A percentile compares a stretch with the other conserved stretches of the same genome.
Evolutionary conservation across 768 basidiomycete species (phyloP).

Genomic region (Mycena chlorophos): DNA sequence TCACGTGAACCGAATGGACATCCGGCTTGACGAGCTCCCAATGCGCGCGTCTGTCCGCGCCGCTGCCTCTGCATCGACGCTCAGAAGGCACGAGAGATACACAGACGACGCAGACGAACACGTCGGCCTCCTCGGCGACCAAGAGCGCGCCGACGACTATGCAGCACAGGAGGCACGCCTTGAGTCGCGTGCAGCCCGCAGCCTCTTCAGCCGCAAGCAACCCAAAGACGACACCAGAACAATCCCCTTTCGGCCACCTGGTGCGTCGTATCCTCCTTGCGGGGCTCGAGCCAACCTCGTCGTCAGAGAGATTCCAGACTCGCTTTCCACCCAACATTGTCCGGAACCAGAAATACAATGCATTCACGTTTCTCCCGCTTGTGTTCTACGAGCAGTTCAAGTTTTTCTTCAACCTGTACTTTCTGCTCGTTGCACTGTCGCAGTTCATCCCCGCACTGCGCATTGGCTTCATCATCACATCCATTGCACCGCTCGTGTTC

Average conservation of each 20-base stretch:
- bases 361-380: constrained; percentile 93
- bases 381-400: constrained; percentile 99
- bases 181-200: constrained; percentile 16
- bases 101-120: constrained; percentile 66
- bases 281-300: constrained; percentile 3
- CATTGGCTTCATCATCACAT: constrained; percentile 95
- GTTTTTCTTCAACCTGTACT: constrained; percentile 99
- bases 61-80: constrained; percentile 38
- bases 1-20: too few relatives aligned
- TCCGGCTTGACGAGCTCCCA: too few relatives aligned
- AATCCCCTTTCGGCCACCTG: constrained; percentile 74
- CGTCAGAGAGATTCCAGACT: constrained; percentile 66
- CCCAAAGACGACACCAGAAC: constrained; percentile 73
- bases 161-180: constrained; percentile 26
- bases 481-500: constrained; percentile 94
- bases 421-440: constrained; percentile 92
- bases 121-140: constrained; percentile 47
- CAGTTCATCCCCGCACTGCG: constrained; percentile 96
- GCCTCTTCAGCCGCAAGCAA: constrained; percentile 29
- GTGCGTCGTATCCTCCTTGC: constrained; percentile 34
- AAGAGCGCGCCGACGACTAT: constrained; percentile 42
- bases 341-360: constrained; percentile 97
- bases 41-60: constrained; percentile 37
- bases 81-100: constrained; percentile 54
- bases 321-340: constrained; percentile 86